Percentiles rank a stretch among this genome's conserved stretches.
Conservation (phyloP, 2,329 filamentous ascomycete genomes). For the Domatiomyces globalis region DNA sequence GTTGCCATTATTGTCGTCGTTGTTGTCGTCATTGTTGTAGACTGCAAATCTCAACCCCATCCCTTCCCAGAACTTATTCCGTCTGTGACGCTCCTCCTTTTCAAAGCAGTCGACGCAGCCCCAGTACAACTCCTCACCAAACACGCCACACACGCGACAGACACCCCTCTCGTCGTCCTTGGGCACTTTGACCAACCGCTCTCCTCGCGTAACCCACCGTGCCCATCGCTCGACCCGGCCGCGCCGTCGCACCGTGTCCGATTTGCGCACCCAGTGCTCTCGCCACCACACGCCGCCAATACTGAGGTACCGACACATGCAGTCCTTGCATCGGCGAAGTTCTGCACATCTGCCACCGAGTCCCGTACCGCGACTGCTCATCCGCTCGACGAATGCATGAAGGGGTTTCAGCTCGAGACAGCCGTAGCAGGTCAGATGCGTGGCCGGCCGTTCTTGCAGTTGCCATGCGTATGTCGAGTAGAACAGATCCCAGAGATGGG, state of each 20-base stretch:
- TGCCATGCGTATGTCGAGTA: slow-evolving; percentile 8
- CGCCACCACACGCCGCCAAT: slow-evolving; percentile 13
- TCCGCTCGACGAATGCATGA: slow-evolving; percentile 12
- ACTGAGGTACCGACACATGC: slow-evolving; percentile 12
- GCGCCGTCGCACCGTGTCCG: slow-evolving; percentile 3
- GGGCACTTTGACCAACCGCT: slow-evolving; percentile 7
- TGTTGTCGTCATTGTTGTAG: background rate
- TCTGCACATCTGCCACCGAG: slow-evolving; percentile 8
- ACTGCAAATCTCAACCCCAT: background rate
- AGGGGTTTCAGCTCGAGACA: slow-evolving; percentile 13
- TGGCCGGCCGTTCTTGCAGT: slow-evolving; percentile 8
- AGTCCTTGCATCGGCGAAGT: slow-evolving; percentile 12
- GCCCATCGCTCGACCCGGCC: slow-evolving; percentile 6
- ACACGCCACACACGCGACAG: slow-evolving; percentile 8
- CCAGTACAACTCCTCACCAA: slow-evolving; percentile 11
- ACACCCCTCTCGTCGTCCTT: slow-evolving; percentile 10
- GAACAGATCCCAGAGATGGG: slow-evolving; percentile 1
- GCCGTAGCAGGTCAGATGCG: slow-evolving; percentile 10
- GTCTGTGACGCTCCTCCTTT: slow-evolving; percentile 7
- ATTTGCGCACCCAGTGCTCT: slow-evolving; percentile 12
- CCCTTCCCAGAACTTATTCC: background rate
- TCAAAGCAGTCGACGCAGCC: slow-evolving; percentile 12
- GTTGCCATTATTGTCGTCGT: too few relatives aligned
- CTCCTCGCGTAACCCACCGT: slow-evolving; percentile 1
- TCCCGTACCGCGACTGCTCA: slow-evolving; percentile 12